Percentiles rank a stretch among this genome's conserved stretches.
These are phyloP conservation scores for Didymella exigua DNA, from an alignment of 2,329 filamentous ascomycete genomes.

Conservation along the genomic window DNA sequence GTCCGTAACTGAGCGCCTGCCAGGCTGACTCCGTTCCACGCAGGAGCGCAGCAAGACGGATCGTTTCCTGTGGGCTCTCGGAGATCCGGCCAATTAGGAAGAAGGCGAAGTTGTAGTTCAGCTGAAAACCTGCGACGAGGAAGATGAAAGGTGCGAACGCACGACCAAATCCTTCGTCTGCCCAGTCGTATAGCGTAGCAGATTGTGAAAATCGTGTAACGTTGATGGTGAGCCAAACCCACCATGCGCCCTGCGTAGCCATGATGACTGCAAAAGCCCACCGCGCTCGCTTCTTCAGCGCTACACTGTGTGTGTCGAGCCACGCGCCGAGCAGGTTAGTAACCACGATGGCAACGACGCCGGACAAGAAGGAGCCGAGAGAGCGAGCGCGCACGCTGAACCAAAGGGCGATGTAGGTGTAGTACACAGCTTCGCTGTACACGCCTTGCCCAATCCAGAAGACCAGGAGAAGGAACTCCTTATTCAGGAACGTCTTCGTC, in stretches of 20 bases:
- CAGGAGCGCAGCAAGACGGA: slow-evolving; percentile 68
- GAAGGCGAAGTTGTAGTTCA: slow-evolving; percentile 75
- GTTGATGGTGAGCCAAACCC: slow-evolving; percentile 70
- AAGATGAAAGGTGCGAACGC: slow-evolving; percentile 70
- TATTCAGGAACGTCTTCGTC: slow-evolving; percentile 42
- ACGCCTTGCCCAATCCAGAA: slow-evolving; percentile 33
- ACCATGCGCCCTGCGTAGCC: slow-evolving; percentile 67
- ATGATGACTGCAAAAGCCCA: slow-evolving; percentile 60
- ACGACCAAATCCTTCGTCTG: slow-evolving; percentile 63
- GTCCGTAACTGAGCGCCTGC: slow-evolving; percentile 73
- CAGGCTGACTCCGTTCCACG: slow-evolving; percentile 72
- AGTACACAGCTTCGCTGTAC: slow-evolving; percentile 20
- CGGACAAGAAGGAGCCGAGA: slow-evolving; percentile 53
- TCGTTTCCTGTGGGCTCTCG: slow-evolving; percentile 63
- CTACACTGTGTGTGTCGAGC: slow-evolving; percentile 62
- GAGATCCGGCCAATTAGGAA: slow-evolving; percentile 71
- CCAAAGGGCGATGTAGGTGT: slow-evolving; percentile 58
- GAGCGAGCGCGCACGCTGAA: slow-evolving; percentile 58
- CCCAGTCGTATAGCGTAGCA: slow-evolving; percentile 68
- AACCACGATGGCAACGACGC: slow-evolving; percentile 42
- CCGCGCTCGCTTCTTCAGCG: slow-evolving; percentile 60
- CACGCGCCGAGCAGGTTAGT: slow-evolving; percentile 69
- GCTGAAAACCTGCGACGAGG: slow-evolving; percentile 68
- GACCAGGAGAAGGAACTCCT: slow-evolving; percentile 55
- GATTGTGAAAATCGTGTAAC: slow-evolving; percentile 63